Evolutionary conservation across 1,139 yeast species (phyloP).

Genomic region (Lodderomyces pseudojiufengensis): DNA sequence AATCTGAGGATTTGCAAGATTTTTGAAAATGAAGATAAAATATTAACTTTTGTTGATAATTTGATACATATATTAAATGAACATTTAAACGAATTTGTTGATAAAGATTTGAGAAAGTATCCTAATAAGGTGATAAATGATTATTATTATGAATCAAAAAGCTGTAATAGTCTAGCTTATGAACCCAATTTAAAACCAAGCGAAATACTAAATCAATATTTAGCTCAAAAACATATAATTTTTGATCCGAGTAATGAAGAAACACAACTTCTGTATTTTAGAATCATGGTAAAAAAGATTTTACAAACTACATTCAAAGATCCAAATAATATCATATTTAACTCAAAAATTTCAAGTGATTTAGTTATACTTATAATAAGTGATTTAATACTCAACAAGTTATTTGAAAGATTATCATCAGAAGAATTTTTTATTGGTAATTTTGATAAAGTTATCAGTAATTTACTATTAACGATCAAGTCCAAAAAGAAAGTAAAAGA

Average conservation of each 20-base stretch:
- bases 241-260: conserved; percentile 12
- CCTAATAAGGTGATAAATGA: conserved; percentile 17
- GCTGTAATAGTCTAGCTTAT: conserved; percentile 12
- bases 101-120: conserved; percentile 11
- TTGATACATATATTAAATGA: conserved; percentile 22
- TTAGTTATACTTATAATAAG: conserved; percentile 28
- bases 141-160: conserved; percentile 5
- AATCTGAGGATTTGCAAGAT: conserved; percentile 18
- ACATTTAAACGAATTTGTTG: conserved; percentile 24
- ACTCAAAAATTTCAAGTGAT: conserved; percentile 29
- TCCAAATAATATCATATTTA: conserved; percentile 14
- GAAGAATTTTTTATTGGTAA: conserved; percentile 28
- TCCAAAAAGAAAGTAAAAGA: neutral
- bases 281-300: conserved; percentile 23
- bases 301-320: conserved; percentile 19
- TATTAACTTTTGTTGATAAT: conserved; percentile 21
- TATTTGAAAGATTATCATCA: conserved; percentile 26
- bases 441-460: conserved; percentile 7
- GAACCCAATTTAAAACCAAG: conserved; percentile 2
- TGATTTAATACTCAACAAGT: conserved; percentile 33
- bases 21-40: conserved; percentile 7
- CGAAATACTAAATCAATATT: conserved; percentile 15
- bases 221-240: conserved; percentile 17
- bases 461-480: neutral
- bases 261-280: conserved; percentile 18